Base-by-base conservation (phyloP, 306 rosid species). In the Nissolia schottii region DNA sequence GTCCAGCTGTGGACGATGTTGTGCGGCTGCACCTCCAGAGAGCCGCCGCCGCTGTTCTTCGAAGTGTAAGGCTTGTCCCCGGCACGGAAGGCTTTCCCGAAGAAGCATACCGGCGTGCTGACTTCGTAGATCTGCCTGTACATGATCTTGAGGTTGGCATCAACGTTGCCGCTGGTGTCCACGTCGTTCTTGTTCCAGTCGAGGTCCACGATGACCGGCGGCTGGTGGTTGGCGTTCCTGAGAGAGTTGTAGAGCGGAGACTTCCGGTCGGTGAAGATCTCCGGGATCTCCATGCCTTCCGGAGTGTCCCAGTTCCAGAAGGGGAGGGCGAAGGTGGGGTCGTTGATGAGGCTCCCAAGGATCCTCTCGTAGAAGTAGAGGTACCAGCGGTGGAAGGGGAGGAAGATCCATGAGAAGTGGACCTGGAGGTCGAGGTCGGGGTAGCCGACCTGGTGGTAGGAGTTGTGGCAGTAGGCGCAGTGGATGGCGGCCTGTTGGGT, bases 231-330 rank as follows among this genome's bases (percentile, higher is more conserved):
- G 0, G 77, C 29, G 19, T 72, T 58, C 16, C 92, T 76, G 0
- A 67, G 25, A 35, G 34, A 5, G 31, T 91, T 83, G 37, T 81
- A 85, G 6, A 91, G 84, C 0, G 92, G 59, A 0, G 97, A 87
- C 1, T 10, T 78, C 1, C 50, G n/a, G 22, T 87, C 73, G 2
- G 83, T 73, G 55, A 31, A 89, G 2, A 88, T n/a, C 0, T 50
- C 51, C 0, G 96, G 97, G 16, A 91, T 7, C 2, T 19, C 58
- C 97, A 91, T 91, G 13, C 96, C 96, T 0, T 7, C 24, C 0
- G 88, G 90, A n/a, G 83, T 22, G 18, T 92, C 96, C 85, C 89
- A 92, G 32, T 89, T 91, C 97, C 92, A 91, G 29, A 55, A 90
- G 0, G 91, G 93, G 0, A 90, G n/a, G 2, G 91, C 75, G 5